These are phyloP conservation scores for Cadophora gregata DNA, from an alignment of 2,329 filamentous ascomycete genomes.

Conservation along the genomic window DNA sequence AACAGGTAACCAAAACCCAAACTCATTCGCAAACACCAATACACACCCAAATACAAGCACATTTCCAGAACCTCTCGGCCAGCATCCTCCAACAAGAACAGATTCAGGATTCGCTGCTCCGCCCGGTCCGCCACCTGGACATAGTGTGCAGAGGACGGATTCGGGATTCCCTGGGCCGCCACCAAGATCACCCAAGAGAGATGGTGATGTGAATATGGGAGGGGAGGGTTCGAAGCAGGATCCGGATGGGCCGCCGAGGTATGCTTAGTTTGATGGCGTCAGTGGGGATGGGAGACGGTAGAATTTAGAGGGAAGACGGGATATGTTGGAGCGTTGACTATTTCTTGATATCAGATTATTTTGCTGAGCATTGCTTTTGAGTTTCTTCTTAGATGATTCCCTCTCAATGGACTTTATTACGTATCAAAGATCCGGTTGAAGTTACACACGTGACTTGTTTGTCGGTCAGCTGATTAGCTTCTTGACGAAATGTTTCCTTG, in stretches of 20 bases:
- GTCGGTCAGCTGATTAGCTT: too few relatives aligned
- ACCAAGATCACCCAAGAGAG: constrained; percentile 9
- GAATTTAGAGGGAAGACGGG: too few relatives aligned
- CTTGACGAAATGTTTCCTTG: too few relatives aligned
- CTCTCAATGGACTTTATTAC: too few relatives aligned
- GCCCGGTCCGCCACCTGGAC: not conserved
- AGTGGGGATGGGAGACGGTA: not conserved
- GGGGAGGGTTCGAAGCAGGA: constrained; percentile 21
- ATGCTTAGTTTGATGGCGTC: not conserved
- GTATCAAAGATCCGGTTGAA: too few relatives aligned
- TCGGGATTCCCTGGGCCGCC: constrained; percentile 19
- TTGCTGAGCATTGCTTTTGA: too few relatives aligned
- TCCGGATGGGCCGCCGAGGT: constrained; percentile 21
- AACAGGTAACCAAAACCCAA: not conserved
- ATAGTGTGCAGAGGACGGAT: constrained; percentile 13
- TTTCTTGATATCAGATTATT: too few relatives aligned
- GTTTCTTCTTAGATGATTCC: too few relatives aligned
- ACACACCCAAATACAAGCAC: not conserved
- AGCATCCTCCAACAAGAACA: constrained; percentile 5
- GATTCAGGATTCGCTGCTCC: constrained; percentile 19
- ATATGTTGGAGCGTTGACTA: too few relatives aligned
- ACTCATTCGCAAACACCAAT: not conserved
- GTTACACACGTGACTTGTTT: too few relatives aligned
- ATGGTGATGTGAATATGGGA: not conserved
- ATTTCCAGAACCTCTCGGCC: constrained; percentile 1